Evolutionary conservation across 2,329 filamentous ascomycete species (phyloP).

Genomic region (Trichoderma oligosporum): DNA sequence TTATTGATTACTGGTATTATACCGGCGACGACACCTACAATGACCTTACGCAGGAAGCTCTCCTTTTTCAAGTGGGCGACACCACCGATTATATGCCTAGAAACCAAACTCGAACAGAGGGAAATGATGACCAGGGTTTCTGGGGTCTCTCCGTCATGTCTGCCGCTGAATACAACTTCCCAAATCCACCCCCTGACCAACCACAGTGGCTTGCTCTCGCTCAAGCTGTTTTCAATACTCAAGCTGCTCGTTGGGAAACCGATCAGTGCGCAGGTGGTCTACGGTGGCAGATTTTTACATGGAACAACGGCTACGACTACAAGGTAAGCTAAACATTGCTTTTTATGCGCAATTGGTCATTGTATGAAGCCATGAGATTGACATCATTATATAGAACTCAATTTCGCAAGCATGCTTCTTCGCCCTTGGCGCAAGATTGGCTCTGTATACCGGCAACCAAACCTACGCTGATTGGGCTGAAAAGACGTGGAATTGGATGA

Average conservation of each 20-base stretch:
- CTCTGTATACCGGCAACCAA: slow-evolving; percentile 70
- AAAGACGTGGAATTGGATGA: slow-evolving; percentile 68
- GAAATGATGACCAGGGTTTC: slow-evolving; percentile 74
- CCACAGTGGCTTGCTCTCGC: slow-evolving; percentile 69
- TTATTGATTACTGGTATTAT: slow-evolving; percentile 83
- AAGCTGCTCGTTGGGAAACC: slow-evolving; percentile 68
- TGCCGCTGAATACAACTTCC: slow-evolving; percentile 66
- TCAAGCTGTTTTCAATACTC: slow-evolving; percentile 77
- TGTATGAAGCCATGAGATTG: not conserved
- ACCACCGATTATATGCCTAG: slow-evolving; percentile 74
- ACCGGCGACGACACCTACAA: slow-evolving; percentile 73
- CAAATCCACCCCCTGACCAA: slow-evolving; percentile 50
- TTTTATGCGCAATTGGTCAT: not conserved
- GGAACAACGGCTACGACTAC: slow-evolving; percentile 79
- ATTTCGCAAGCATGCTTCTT: slow-evolving; percentile 63
- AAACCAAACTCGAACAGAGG: slow-evolving; percentile 64
- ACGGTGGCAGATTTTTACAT: slow-evolving; percentile 80
- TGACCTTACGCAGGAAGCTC: slow-evolving; percentile 59
- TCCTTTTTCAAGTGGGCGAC: slow-evolving; percentile 71
- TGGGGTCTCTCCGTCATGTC: slow-evolving; percentile 69
- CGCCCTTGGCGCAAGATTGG: slow-evolving; percentile 62
- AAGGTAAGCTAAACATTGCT: slow-evolving; percentile 35
- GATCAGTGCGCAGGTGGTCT: slow-evolving; percentile 69
- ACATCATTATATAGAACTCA: slow-evolving; percentile 56
- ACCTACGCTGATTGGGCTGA: slow-evolving; percentile 78